These are phyloP conservation scores for Mimosa pudica DNA, from an alignment of 306 rosid species.

Conservation along the genomic window DNA sequence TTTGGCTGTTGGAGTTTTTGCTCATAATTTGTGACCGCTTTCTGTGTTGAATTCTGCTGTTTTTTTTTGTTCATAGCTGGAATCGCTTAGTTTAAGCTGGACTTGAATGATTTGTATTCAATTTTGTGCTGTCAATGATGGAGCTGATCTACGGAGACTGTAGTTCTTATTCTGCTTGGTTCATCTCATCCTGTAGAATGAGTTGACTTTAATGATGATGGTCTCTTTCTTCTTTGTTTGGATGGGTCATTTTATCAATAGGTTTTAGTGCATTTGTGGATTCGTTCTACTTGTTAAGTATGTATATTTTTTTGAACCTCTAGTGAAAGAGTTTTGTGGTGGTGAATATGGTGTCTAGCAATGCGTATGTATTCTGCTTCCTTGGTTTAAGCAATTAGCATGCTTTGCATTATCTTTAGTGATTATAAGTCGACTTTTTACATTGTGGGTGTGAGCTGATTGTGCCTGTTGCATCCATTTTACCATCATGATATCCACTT, in stretches of 20 bases:
- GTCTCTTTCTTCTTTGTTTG: neutral
- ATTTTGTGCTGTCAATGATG: constrained; percentile 28
- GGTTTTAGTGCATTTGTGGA: constrained; percentile 28
- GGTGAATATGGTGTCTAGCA: constrained; percentile 29
- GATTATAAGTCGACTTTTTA: constrained; percentile 23
- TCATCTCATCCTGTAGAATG: constrained; percentile 27
- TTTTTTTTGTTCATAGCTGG: constrained; percentile 14
- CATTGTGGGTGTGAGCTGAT: constrained; percentile 8
- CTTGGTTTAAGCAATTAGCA: constrained; percentile 21
- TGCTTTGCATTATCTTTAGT: constrained; percentile 19
- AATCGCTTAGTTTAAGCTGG: constrained; percentile 23
- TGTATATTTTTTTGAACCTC: neutral
- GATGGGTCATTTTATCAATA: constrained; percentile 17
- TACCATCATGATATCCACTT: neutral
- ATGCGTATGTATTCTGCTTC: constrained; percentile 12
- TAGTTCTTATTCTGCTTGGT: neutral
- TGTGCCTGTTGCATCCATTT: constrained; percentile 18
- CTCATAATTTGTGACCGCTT: constrained; percentile 3
- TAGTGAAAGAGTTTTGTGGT: constrained; percentile 16
- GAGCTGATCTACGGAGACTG: constrained; percentile 38
- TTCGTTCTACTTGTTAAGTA: constrained; percentile 14
- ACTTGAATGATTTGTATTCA: constrained; percentile 21
- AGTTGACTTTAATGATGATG: constrained; percentile 41
- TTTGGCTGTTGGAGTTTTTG: constrained; percentile 1
- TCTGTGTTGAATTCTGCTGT: constrained; percentile 24